These are phyloP conservation scores for Eucalyptus paniculata DNA, from an alignment of 345 rosid species.

Conservation along the genomic window DNA sequence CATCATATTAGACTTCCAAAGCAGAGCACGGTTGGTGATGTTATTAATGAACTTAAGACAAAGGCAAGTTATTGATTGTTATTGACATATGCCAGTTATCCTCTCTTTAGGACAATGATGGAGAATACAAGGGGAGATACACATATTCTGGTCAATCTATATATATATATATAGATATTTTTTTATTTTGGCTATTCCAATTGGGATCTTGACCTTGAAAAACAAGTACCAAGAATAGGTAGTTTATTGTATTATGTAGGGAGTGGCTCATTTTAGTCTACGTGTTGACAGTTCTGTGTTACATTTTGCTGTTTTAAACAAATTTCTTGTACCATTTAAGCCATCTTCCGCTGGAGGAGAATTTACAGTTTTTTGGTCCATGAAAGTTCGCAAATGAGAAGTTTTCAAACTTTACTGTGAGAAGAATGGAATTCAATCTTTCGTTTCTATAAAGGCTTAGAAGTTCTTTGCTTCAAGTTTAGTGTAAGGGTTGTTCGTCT, in stretches of 20 bases:
- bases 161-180: background rate
- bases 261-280: background rate
- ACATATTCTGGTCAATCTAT: background rate
- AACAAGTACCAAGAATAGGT: background rate
- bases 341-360: background rate
- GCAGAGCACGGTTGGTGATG: constrained; percentile 94
- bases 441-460: background rate
- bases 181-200: background rate
- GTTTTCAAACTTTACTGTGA: background rate
- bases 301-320: background rate
- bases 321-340: background rate
- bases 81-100: background rate
- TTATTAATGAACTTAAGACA: constrained; percentile 74
- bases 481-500: background rate
- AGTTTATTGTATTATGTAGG: background rate
- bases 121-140: background rate
- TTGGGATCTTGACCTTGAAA: background rate
- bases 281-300: background rate
- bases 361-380: background rate
- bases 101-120: background rate
- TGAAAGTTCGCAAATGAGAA: background rate
- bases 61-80: constrained; percentile 33
- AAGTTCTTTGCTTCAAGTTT: background rate
- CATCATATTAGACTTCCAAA: constrained; percentile 90
- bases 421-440: background rate